Percentiles rank a stretch among this genome's conserved stretches.
phyloP scores from a whole-genome alignment of 768 basidiomycete species.

The Tephrocybe sp. region DNA sequence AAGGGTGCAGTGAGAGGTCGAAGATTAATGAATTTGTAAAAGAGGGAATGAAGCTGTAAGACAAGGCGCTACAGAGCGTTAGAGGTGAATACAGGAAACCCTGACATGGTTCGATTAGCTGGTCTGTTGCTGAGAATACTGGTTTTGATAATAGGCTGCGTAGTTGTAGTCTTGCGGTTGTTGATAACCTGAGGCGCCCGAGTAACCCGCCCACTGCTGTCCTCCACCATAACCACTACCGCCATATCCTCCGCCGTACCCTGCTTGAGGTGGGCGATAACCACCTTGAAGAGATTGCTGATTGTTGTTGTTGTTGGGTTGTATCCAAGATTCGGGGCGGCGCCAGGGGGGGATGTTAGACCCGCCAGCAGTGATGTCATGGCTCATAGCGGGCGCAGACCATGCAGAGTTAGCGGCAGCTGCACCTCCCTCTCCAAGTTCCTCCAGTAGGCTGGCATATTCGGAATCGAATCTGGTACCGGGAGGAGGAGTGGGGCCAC shows the following conservation, averaged over 20 bases:
- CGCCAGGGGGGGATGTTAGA: conserved; percentile 89
- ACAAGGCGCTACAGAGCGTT: conserved; percentile 40
- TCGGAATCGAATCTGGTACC: conserved; percentile 92
- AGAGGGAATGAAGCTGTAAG: conserved; percentile 23
- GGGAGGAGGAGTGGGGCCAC: conserved; percentile 45
- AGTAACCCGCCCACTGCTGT: conserved; percentile 52
- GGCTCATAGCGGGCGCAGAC: conserved; percentile 48
- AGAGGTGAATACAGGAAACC: conserved; percentile 32
- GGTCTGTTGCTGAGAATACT: conserved; percentile 77
- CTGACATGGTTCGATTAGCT: conserved; percentile 28
- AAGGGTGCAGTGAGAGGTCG: conserved; percentile 5
- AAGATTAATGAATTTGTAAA: conserved; percentile 13
- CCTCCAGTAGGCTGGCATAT: conserved; percentile 96
- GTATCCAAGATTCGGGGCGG: conserved; percentile 84
- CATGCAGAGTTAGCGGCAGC: conserved; percentile 55
- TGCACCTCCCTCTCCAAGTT: conserved; percentile 82
- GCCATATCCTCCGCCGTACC: conserved; percentile 50
- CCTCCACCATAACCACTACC: conserved; percentile 42
- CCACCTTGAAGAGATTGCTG: conserved; percentile 49
- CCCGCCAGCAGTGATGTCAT: conserved; percentile 71
- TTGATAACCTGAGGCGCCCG: conserved; percentile 41
- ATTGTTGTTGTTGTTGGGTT: conserved; percentile 41
- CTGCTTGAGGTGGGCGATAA: conserved; percentile 67
- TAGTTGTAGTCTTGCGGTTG: conserved; percentile 79
- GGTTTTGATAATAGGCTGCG: conserved; percentile 84